Evolutionary conservation across 2,329 filamentous ascomycete species (phyloP).

Genomic region (Hyphodiscus sp.): DNA sequence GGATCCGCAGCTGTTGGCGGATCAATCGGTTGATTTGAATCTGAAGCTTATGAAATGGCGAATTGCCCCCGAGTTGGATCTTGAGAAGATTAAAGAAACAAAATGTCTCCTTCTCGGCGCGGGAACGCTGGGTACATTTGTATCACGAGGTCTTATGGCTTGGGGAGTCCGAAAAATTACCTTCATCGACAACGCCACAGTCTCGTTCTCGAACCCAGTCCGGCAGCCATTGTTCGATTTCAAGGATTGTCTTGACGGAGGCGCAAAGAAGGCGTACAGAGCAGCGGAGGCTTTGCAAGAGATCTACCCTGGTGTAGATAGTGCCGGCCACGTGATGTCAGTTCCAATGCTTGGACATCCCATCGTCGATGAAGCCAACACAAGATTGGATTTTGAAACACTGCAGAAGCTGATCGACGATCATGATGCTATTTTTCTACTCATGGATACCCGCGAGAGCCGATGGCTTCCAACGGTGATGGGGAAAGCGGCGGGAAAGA

Average conservation of each 20-base stretch:
- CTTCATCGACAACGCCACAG: slow-evolving; percentile 86
- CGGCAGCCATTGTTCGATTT: slow-evolving; percentile 90
- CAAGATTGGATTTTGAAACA: slow-evolving; percentile 67
- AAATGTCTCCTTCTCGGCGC: slow-evolving; percentile 88
- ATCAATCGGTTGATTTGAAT: slow-evolving; percentile 93
- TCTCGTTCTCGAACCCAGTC: slow-evolving; percentile 95
- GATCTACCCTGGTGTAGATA: slow-evolving; percentile 87
- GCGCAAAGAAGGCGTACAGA: slow-evolving; percentile 72
- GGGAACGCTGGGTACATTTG: slow-evolving; percentile 89
- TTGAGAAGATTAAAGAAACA: slow-evolving; percentile 82
- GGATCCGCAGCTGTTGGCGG: slow-evolving; percentile 80
- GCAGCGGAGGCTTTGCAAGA: slow-evolving; percentile 75
- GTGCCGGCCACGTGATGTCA: slow-evolving; percentile 70
- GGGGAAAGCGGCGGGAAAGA: slow-evolving; percentile 86
- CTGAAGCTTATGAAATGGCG: slow-evolving; percentile 99
- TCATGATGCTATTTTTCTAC: slow-evolving; percentile 90
- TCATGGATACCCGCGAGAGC: slow-evolving; percentile 94
- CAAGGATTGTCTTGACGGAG: slow-evolving; percentile 79
- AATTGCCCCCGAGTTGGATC: slow-evolving; percentile 78
- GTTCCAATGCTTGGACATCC: slow-evolving; percentile 97
- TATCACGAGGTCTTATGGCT: slow-evolving; percentile 83
- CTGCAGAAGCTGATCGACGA: slow-evolving; percentile 69
- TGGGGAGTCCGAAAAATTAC: slow-evolving; percentile 96
- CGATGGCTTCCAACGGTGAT: slow-evolving; percentile 95
- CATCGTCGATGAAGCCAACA: slow-evolving; percentile 64